Conservation (phyloP, 805 yeast species). For the Myxozyma sirexii region DNA sequence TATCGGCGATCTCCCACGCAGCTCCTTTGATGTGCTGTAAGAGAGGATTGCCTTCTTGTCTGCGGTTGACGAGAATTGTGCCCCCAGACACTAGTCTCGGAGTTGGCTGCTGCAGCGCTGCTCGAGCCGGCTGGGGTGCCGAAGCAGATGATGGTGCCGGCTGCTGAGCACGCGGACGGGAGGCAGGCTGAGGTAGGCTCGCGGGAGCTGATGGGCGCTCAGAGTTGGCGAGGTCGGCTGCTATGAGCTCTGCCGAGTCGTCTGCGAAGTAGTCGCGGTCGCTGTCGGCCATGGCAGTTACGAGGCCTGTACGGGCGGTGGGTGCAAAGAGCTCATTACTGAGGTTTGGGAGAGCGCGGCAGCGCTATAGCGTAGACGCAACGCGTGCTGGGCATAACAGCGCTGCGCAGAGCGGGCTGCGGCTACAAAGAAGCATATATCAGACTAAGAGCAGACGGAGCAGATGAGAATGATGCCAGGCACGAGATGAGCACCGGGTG, state of each 20-base stretch:
- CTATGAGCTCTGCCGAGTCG: neutral
- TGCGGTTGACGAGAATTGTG: conserved; percentile 31
- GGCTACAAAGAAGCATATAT: too few species aligned
- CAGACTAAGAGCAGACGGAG: too few species aligned
- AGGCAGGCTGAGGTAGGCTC: neutral
- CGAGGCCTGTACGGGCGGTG: neutral
- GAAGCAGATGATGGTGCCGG: neutral
- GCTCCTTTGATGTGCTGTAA: conserved; percentile 34
- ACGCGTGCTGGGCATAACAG: neutral
- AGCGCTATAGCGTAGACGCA: too few species aligned
- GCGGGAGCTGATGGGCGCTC: neutral
- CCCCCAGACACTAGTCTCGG: conserved; percentile 20
- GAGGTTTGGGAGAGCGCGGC: too few species aligned
- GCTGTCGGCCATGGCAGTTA: neutral
- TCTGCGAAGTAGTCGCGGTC: conserved; percentile 5
- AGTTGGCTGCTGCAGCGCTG: conserved; percentile 25
- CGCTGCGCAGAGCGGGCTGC: neutral
- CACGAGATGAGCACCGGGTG: neutral
- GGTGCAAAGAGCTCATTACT: too few species aligned
- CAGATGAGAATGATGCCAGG: too few species aligned
- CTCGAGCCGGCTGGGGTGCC: neutral
- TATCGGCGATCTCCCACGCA: conserved; percentile 40
- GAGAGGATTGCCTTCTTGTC: conserved; percentile 38
- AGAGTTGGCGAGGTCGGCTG: neutral
- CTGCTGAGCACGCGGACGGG: neutral